Percentiles rank a stretch among this genome's conserved stretches.
Conservation (phyloP, 805 yeast species). For the Spathaspora girioi region DNA sequence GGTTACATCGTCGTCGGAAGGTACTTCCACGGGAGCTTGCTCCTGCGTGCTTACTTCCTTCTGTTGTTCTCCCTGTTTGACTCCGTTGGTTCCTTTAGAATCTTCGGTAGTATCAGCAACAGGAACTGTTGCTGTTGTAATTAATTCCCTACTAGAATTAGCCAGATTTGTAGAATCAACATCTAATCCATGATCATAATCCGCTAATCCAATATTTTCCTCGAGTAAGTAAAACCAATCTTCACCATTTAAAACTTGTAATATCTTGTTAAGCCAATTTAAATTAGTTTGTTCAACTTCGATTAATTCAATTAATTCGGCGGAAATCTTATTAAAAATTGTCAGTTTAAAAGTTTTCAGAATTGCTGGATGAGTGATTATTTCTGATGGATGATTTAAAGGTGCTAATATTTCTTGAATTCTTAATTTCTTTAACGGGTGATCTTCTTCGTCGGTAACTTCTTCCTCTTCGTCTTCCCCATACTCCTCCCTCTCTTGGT, state of each 20-base stretch:
- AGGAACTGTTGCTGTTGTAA: not conserved
- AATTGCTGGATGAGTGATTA: slow-evolving; percentile 67
- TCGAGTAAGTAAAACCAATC: slow-evolving; percentile 69
- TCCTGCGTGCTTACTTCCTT: not conserved
- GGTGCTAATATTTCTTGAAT: slow-evolving; percentile 63
- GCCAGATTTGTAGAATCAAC: slow-evolving; percentile 8
- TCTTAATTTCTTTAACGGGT: slow-evolving; percentile 27
- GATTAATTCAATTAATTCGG: slow-evolving; percentile 70
- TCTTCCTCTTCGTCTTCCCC: slow-evolving; percentile 11
- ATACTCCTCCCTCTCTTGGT: slow-evolving; percentile 16
- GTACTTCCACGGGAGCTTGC: slow-evolving; percentile 4
- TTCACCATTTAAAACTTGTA: slow-evolving; percentile 84
- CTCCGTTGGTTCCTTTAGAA: slow-evolving; percentile 4
- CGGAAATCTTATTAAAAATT: slow-evolving; percentile 54
- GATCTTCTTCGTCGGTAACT: slow-evolving; percentile 18
- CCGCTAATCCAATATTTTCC: slow-evolving; percentile 60
- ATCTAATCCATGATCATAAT: slow-evolving; percentile 61
- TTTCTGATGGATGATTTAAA: slow-evolving; percentile 74
- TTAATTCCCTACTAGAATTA: not conserved
- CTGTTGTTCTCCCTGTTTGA: not conserved
- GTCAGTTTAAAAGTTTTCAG: slow-evolving; percentile 58
- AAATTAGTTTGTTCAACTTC: slow-evolving; percentile 79
- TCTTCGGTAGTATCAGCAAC: not conserved
- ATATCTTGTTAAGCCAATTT: slow-evolving; percentile 63
- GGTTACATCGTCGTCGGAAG: slow-evolving; percentile 3